phyloP scores from a whole-genome alignment of 768 basidiomycete genomes.

The Mrakia hoshinonis region DNA sequence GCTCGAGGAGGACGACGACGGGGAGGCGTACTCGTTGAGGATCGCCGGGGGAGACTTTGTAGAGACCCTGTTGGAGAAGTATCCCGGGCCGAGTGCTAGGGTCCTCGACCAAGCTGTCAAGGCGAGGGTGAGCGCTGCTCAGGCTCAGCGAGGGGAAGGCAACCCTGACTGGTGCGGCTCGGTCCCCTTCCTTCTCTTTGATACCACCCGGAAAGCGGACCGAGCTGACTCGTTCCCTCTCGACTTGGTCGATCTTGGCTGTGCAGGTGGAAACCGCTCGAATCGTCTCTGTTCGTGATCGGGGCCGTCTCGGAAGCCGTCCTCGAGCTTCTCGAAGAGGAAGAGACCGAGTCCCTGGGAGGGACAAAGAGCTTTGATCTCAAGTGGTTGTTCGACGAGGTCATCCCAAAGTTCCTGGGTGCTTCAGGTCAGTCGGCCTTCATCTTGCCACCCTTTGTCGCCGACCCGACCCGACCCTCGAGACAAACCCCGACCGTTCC shows the following conservation, averaged over 20 bases:
- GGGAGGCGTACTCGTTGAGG: conserved; percentile 68
- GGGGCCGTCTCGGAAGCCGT: conserved; percentile 72
- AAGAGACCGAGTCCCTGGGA: conserved; percentile 57
- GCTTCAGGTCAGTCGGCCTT: conserved; percentile 53
- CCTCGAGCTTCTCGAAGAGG: conserved; percentile 66
- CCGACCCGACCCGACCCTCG: not conserved
- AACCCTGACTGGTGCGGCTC: conserved; percentile 55
- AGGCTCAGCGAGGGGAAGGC: conserved; percentile 39
- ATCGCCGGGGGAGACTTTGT: conserved; percentile 77
- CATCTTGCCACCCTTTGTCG: not conserved
- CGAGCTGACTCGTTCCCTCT: too few relatives aligned
- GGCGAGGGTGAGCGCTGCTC: not conserved
- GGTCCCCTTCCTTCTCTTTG: conserved; percentile 12
- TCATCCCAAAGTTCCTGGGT: conserved; percentile 67
- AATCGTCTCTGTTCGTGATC: conserved; percentile 70
- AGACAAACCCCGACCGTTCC: too few relatives aligned
- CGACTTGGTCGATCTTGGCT: not conserved
- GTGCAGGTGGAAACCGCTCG: conserved; percentile 81
- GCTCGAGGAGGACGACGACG: conserved; percentile 89
- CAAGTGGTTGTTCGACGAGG: conserved; percentile 60
- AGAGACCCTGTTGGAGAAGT: conserved; percentile 42
- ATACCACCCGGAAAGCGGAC: too few relatives aligned
- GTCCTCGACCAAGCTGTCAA: conserved; percentile 46
- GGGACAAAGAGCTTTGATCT: conserved; percentile 65
- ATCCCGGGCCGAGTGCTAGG: conserved; percentile 34